Conservation (phyloP, 768 basidiomycete genomes). For the Nidula microcarpa region DNA sequence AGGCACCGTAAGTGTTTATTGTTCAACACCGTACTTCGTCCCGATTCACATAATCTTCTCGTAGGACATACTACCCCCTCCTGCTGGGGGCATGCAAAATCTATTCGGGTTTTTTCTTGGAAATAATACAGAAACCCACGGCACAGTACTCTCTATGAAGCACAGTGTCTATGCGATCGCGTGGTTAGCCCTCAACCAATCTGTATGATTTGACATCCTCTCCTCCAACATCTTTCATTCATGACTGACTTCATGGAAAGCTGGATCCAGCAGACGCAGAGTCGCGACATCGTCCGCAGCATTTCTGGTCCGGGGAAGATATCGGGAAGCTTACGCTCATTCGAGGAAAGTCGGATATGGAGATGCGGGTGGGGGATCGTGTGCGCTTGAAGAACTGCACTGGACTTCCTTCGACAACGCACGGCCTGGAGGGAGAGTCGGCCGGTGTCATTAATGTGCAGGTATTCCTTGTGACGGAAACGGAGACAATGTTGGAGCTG, state of each 20-base stretch:
- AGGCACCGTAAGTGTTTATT: conserved; percentile 46
- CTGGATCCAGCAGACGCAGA: conserved; percentile 56
- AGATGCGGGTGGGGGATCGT: conserved; percentile 73
- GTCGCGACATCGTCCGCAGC: conserved; percentile 59
- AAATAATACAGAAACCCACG: conserved; percentile 37
- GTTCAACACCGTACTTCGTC: not conserved
- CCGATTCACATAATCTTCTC: not conserved
- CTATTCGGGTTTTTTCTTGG: conserved; percentile 45
- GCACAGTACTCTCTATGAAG: conserved; percentile 68
- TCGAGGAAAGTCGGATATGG: conserved; percentile 53
- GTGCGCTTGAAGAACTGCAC: conserved; percentile 52
- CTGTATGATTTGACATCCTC: conserved; percentile 38
- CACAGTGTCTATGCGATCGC: conserved; percentile 78
- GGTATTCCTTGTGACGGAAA: conserved; percentile 65
- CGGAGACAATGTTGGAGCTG: conserved; percentile 63
- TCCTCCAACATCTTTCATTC: not conserved
- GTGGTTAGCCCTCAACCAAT: conserved; percentile 89
- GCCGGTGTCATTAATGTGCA: conserved; percentile 47
- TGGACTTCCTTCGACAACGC: conserved; percentile 52
- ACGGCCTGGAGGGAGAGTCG: conserved; percentile 48
- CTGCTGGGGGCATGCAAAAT: conserved; percentile 34
- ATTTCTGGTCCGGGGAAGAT: conserved; percentile 72
- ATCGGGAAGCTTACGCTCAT: conserved; percentile 62
- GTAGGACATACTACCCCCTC: conserved; percentile 67
- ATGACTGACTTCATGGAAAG: conserved; percentile 30